Percentiles rank a stretch among this genome's conserved stretches.
Evolutionary conservation across 345 rosid genomes (phyloP).

Genomic region (Erucastrum elatum): DNA sequence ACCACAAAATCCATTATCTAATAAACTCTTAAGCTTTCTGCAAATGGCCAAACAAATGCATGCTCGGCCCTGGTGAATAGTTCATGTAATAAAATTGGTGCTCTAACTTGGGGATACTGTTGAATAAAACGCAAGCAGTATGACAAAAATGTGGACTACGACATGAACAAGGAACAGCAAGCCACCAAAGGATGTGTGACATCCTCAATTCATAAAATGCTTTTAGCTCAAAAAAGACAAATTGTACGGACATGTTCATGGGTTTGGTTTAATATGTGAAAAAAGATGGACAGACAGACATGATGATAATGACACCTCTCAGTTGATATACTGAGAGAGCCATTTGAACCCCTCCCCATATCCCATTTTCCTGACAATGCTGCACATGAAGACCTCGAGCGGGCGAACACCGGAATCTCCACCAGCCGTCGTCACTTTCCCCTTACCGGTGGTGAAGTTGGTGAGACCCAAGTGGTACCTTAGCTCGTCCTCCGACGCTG

Average conservation of each 20-base stretch:
- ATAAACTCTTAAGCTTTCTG: no score
- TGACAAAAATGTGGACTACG: neutral
- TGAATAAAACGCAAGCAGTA: neutral
- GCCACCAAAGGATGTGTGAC: neutral
- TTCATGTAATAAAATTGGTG: no score
- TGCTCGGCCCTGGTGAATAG: no score
- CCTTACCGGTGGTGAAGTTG: conserved; percentile 75
- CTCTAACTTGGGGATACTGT: neutral
- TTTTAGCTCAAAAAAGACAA: no score
- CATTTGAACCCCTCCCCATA: conserved; percentile 54
- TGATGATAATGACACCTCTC: no score
- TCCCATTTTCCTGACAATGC: conserved; percentile 79
- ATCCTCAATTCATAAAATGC: no score
- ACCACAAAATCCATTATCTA: no score
- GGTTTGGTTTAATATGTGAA: no score
- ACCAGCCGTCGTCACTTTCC: conserved; percentile 50
- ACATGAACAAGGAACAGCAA: neutral
- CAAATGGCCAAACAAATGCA: no score
- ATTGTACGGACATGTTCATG: no score
- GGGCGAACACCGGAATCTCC: conserved; percentile 60
- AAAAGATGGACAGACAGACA: no score
- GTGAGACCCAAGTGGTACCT: conserved; percentile 66
- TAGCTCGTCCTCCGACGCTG: conserved; percentile 72
- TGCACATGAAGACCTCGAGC: conserved; percentile 74
- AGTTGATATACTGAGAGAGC: no score